A percentile compares a stretch with the other conserved stretches of the same genome.
These are phyloP conservation scores for Rosa rugosa DNA, from an alignment of 306 rosid species.

Conservation along the genomic window DNA sequence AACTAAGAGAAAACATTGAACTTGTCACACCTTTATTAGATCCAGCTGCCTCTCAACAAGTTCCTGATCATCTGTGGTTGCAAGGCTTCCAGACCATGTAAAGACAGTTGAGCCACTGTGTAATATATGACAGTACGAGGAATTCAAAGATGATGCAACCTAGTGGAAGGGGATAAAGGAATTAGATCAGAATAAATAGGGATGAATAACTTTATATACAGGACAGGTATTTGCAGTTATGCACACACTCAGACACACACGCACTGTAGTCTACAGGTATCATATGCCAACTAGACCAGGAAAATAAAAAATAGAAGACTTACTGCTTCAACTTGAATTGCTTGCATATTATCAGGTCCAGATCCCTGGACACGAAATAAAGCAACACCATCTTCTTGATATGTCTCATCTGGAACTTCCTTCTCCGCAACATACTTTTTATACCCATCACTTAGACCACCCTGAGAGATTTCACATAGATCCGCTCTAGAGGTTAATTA, in stretches of 20 bases:
- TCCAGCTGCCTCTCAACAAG: conserved; percentile 88
- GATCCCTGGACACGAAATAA: conserved; percentile 93
- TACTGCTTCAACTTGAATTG: conserved; percentile 91
- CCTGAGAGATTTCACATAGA: conserved; percentile 51
- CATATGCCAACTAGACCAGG: background rate
- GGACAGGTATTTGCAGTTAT: conserved; percentile 1
- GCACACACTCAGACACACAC: background rate
- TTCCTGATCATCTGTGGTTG: conserved; percentile 73
- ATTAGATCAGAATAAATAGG: conserved; percentile 3
- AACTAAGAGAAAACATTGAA: conserved; percentile 23
- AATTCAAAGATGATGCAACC: conserved; percentile 94
- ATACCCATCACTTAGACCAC: conserved; percentile 93
- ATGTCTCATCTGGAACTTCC: conserved; percentile 79
- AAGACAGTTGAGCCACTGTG: conserved; percentile 64
- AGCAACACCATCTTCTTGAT: conserved; percentile 74
- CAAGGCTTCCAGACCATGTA: conserved; percentile 81
- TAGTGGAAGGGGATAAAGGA: conserved; percentile 27
- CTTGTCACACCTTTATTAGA: conserved; percentile 71
- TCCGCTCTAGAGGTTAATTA: conserved; percentile 23
- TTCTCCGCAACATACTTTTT: conserved; percentile 61
- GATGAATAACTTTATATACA: conserved; percentile 23
- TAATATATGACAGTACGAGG: conserved; percentile 80
- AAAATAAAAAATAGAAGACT: conserved; percentile 22
- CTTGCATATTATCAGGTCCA: conserved; percentile 98
- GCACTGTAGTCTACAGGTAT: background rate